Evolutionary conservation across 805 yeast genomes (phyloP).

Genomic region (Clavispora santaluciae): DNA sequence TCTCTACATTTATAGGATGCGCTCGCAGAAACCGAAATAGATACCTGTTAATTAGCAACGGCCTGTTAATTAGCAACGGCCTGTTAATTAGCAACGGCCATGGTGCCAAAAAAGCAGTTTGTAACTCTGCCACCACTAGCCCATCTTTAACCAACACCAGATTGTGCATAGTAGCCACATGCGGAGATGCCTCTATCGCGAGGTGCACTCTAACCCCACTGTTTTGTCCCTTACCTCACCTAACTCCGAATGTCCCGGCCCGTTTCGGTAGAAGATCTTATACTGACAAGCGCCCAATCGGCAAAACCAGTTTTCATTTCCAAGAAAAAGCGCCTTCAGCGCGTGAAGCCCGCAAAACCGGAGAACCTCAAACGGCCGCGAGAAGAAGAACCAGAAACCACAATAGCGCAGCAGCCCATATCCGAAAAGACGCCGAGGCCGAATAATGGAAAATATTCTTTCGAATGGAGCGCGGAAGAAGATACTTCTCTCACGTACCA

Average conservation of each 20-base stretch:
- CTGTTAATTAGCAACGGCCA: too few relatives aligned
- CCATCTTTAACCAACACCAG: too few relatives aligned
- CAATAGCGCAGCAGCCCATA: background rate
- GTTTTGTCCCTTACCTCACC: background rate
- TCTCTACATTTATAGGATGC: conserved; percentile 3
- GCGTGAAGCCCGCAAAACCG: conserved; percentile 1
- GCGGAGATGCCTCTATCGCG: background rate
- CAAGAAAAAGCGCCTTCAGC: conserved; percentile 7
- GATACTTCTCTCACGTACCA: conserved; percentile 52
- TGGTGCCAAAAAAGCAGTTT: too few relatives aligned
- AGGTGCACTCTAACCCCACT: background rate
- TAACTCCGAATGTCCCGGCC: conserved; percentile 16
- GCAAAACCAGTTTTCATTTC: conserved; percentile 13
- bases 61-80: too few relatives aligned
- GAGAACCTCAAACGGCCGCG: background rate
- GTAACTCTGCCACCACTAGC: too few relatives aligned
- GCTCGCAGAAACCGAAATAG: too few relatives aligned
- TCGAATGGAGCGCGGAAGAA: conserved; percentile 66
- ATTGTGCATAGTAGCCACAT: background rate
- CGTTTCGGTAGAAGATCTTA: conserved; percentile 12
- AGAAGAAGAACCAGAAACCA: background rate
- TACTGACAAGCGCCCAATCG: conserved; percentile 4
- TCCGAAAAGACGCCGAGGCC: background rate
- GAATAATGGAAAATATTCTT: conserved; percentile 41
- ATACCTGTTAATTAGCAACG: too few relatives aligned